Conservation (phyloP, 441 rosid species). For the Erysimum cheiri region DNA sequence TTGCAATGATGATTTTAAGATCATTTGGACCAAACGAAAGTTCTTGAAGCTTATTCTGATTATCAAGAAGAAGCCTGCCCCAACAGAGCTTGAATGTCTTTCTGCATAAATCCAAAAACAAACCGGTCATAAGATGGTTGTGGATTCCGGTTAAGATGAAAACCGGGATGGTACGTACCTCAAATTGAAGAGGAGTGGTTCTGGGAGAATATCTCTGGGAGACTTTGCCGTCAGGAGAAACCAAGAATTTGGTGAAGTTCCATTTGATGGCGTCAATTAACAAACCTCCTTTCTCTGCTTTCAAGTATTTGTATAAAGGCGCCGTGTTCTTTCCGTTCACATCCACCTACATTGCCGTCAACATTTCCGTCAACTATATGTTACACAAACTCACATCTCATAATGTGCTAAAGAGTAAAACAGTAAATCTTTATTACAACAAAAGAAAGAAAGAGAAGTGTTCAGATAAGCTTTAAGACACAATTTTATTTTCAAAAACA, state of each 20-base stretch:
- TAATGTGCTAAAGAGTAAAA: neutral
- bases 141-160: conserved; percentile 8
- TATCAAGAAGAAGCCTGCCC: conserved; percentile 53
- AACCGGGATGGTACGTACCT: conserved; percentile 53
- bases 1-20: conserved; percentile 27
- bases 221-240: conserved; percentile 75
- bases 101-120: conserved; percentile 51
- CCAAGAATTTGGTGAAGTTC: conserved; percentile 94
- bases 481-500: too few relatives aligned
- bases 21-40: neutral
- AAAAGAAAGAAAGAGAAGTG: too few relatives aligned
- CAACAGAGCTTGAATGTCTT: conserved; percentile 69
- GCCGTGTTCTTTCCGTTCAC: conserved; percentile 87
- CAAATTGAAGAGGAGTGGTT: conserved; percentile 81
- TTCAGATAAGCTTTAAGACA: too few relatives aligned
- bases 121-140: conserved; percentile 15
- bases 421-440: too few relatives aligned
- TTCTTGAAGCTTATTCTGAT: conserved; percentile 13
- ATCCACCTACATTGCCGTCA: conserved; percentile 61
- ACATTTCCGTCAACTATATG: neutral
- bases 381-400: neutral
- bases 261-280: conserved; percentile 85
- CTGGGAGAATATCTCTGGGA: conserved; percentile 79
- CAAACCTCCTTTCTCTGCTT: conserved; percentile 78
- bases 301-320: conserved; percentile 79